Base-by-base conservation (phyloP, 441 rosid genomes). In the Sinapis alba region DNA sequence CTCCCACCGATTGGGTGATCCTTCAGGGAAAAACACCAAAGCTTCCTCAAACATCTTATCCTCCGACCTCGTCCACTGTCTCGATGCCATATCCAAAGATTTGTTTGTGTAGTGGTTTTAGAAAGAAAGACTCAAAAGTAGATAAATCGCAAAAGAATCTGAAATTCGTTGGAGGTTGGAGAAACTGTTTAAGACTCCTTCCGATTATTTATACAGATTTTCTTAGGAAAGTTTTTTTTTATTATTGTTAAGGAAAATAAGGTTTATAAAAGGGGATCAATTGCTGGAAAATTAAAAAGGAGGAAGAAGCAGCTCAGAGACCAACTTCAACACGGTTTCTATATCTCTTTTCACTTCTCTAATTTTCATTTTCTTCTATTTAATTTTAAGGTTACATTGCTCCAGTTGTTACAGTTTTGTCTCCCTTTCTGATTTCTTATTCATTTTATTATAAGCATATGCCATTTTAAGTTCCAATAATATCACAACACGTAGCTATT, bases 21-120 rank as follows among this genome's bases (percentile, higher is more conserved):
- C 85, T 23, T 89, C 93, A 0, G 89, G 82, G 6, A 84, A 82
- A 51, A 59, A n/a, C 0, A 89, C 88, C 61, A 93, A 70, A 18
- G 94, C 94, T 32, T 75, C 66, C 82, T 93, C 98, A 56, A 93
- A 93, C 23, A 65, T 27, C 88, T 91, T 93, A 82, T 93, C 94
- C 15, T 93, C 93, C 0, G 56, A 27, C 11, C 90, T 83, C 27
- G 79, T 84, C 98, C 98, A 93, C 24, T 69, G 71, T 50, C 80
- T 80, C 12, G 82, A 8, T 32, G 82, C 68, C 73, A 73, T 64
- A 9, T n/a, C 50, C 20, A 62, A 38, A 19, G 50, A 7, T 47
- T 28, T 15, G 4, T 27, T 51, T 51, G 13, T 51, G 19, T 2
- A 57, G 61, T 66, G 0, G 43, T 32, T 12, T 0, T 16, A 30